Evolutionary conservation across 768 basidiomycete genomes (phyloP).

Genomic region (Auricularia sp.): DNA sequence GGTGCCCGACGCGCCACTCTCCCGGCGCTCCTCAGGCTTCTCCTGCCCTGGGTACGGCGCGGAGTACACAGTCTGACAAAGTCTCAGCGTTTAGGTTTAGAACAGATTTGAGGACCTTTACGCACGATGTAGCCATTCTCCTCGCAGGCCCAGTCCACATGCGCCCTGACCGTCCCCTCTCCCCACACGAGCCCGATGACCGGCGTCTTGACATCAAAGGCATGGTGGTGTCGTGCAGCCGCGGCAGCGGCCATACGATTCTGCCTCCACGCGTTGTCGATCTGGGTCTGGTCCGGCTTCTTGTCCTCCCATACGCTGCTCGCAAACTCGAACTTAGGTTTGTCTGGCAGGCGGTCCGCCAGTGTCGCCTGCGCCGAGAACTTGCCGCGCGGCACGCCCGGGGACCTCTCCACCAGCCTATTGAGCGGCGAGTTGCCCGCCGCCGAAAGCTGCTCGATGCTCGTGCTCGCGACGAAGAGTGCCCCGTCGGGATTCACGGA

Average conservation of each 20-base stretch:
- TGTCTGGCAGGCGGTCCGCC: slow-evolving; percentile 35
- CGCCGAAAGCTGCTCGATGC: slow-evolving; percentile 32
- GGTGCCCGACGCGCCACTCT: neutral
- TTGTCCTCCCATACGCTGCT: slow-evolving; percentile 54
- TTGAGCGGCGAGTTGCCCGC: slow-evolving; percentile 38
- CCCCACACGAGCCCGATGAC: slow-evolving; percentile 48
- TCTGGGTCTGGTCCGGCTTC: slow-evolving; percentile 38
- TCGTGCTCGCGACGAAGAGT: slow-evolving; percentile 33
- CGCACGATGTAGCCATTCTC: slow-evolving; percentile 23
- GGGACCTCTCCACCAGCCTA: slow-evolving; percentile 31
- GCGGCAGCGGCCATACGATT: slow-evolving; percentile 47
- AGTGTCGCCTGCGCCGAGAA: slow-evolving; percentile 45
- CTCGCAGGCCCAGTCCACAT: slow-evolving; percentile 42
- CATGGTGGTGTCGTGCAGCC: slow-evolving; percentile 39
- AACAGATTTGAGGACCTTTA: slow-evolving; percentile 16
- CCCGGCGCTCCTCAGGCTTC: slow-evolving; percentile 4
- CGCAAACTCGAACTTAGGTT: slow-evolving; percentile 40
- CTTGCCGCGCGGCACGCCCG: slow-evolving; percentile 24
- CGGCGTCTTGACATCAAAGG: slow-evolving; percentile 34
- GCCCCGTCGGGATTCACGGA: slow-evolving; percentile 39
- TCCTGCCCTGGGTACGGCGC: slow-evolving; percentile 31
- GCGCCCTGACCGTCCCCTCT: slow-evolving; percentile 40
- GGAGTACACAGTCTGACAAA: slow-evolving; percentile 34
- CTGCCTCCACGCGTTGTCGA: slow-evolving; percentile 46
- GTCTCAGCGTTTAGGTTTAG: neutral